phyloP scores from a whole-genome alignment of 108 stramenopile species.

The Licmophora abbreviata region DNA sequence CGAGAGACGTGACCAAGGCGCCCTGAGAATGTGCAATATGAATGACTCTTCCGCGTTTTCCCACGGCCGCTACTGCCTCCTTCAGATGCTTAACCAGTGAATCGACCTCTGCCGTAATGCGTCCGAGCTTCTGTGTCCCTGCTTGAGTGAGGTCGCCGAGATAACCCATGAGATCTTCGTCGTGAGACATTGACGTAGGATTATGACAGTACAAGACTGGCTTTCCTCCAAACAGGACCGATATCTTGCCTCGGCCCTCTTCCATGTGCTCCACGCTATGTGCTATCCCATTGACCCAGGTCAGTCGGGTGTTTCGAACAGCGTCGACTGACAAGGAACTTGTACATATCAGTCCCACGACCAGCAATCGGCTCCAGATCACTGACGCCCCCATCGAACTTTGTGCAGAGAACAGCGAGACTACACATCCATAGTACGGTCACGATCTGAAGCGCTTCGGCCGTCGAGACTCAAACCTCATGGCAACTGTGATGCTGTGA shows the following conservation, averaged over 20 bases:
- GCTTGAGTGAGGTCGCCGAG: constrained; percentile 76
- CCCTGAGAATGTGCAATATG: constrained; percentile 89
- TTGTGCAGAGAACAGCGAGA: too few species aligned
- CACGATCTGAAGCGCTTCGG: too few species aligned
- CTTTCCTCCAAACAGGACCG: constrained; percentile 53
- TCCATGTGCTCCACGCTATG: constrained; percentile 57
- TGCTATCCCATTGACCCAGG: constrained; percentile 80
- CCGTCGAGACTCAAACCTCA: too few species aligned
- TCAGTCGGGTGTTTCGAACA: constrained; percentile 37
- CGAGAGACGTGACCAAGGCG: constrained; percentile 75
- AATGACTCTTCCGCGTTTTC: constrained; percentile 59
- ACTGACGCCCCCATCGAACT: too few species aligned
- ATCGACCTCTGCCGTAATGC: constrained; percentile 77
- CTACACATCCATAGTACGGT: too few species aligned
- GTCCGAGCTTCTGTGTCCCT: constrained; percentile 63
- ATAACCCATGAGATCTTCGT: constrained; percentile 68
- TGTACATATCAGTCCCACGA: too few species aligned
- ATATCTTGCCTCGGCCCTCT: constrained; percentile 40
- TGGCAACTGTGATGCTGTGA: too few species aligned
- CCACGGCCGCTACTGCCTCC: constrained; percentile 47
- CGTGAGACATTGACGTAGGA: constrained; percentile 67
- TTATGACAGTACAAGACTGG: constrained; percentile 74
- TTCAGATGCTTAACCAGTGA: constrained; percentile 54
- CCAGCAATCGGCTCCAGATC: too few species aligned
- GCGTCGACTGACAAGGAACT: too few species aligned